Evolutionary conservation across 148 eudicot genomes (phyloP), one percentile per base, ranked within the genome.

Genomic region (Spergularia bocconei): DNA sequence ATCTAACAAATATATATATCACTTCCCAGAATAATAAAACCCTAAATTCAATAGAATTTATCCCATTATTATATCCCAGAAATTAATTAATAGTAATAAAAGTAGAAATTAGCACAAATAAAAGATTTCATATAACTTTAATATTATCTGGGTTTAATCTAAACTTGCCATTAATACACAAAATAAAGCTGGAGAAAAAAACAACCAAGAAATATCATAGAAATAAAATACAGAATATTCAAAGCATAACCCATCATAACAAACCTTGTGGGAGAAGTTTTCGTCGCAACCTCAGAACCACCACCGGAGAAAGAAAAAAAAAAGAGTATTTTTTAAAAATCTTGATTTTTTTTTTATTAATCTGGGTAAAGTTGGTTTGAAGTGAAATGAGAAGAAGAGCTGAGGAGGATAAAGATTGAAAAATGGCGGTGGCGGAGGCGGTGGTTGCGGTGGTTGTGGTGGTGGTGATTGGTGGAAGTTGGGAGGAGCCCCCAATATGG

Each of bases 1-100:
- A 79, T 79, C 78, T 73, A 29, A 63, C 13, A 60, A 74, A 79
- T 69, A 59, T 33, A 16, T 62, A 25, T 47, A 6, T 15, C 59
- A 52, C 2, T 69, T 63, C 54, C 73, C 29, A 56, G 6, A 68
- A 13, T 21, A 58, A n/a, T n/a, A 73, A 72, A 73, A 72, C 61
- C 38, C 73, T 67, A 67, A 59, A 50, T 67, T 72, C 10, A 67
- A 33, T 38, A 59, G 16, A 76, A 75, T 14, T 67, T n/a, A 67
- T 54, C 7, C 11, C 44, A 23, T 33, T 21, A 50, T 17, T 2
- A 59, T 19, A 29, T 29, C 36, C 56, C 5, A 29, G 33, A 61
- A 1, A 50, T n/a, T 11, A 14, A 61, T 39, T 11, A 9, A 69
- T 25, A 69, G 23, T 41, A 44, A 13, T 16, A 47, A 1, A 21